Evolutionary conservation across 2,329 filamentous ascomycete species (phyloP), one percentile per base, ranked within the genome.

Genomic region (Fusarium azukiicola): DNA sequence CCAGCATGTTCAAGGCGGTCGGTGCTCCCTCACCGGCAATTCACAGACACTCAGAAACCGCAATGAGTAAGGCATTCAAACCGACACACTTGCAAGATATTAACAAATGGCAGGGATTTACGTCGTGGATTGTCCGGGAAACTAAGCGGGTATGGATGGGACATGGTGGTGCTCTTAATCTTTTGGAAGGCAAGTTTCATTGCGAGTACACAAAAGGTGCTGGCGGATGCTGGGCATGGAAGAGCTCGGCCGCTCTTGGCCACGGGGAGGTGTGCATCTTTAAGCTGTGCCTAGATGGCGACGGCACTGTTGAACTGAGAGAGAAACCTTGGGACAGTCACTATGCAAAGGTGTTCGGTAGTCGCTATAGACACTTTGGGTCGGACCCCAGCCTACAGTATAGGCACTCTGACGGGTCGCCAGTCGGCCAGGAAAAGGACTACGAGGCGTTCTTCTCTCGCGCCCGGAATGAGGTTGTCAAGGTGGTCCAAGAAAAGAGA

Each of bases 41-140:
- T 23, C 21, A 50, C n/a, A 27, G 49, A 50, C n/a, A 50, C 49
- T 4, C 13, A 50, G 14, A 50, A 50, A 50, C 49, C 49, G 49
- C 49, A 50, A 50, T 50, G n/a, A 50, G 49, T 50, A 50, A 50
- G 49, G 49, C 49, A 50, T 27, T 42, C n/a, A 50, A 50, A 50
- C 49, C 12, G 9, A 50, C n/a, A 27, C n/a, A 50, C n/a, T 50
- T 50, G n/a, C n/a, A 50, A 50, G 49, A 27, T 50, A 50, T 50
- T 50, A 27, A 50, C n/a, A 27, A 50, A 50, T 27, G 12, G n/a
- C n/a, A 50, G 49, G 49, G n/a, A 27, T 50, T 50, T 50, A 50
- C n/a, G n/a, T 50, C 49, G n/a, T 27, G 13, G 49, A 50, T 50
- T 50, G 12, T 14, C 13, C 14, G n/a, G n/a, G 49, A 50, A 13